Evolutionary conservation across 2,329 filamentous ascomycete genomes (phyloP).

Genomic region (Colletotrichum horii): DNA sequence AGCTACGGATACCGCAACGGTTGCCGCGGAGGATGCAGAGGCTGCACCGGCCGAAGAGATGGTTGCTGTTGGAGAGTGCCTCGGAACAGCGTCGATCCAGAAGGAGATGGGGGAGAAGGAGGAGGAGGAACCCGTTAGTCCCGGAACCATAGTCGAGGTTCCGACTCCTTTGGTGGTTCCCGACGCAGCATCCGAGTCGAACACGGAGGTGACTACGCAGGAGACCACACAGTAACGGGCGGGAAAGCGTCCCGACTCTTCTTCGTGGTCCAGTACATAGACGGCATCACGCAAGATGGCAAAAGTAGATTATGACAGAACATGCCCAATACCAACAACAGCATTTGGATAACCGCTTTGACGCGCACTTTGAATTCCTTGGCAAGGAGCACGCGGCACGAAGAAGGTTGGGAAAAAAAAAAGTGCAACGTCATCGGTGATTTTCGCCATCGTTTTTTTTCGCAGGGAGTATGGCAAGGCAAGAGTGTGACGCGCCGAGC

Average conservation of each 20-base stretch:
- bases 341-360: neutral
- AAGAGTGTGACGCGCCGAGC: neutral
- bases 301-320: neutral
- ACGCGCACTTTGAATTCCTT: neutral
- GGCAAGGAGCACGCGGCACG: neutral
- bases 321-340: neutral
- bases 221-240: neutral
- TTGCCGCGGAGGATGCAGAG: neutral
- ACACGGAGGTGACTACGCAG: neutral
- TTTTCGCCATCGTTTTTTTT: neutral
- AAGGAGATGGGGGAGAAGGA: neutral
- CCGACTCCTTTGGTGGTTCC: neutral
- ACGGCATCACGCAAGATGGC: neutral
- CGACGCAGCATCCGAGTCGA: neutral
- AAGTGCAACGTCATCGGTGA: neutral
- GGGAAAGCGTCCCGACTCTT: neutral
- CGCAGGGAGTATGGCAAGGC: neutral
- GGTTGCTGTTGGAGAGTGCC: constrained; percentile 13
- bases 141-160: neutral
- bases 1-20: neutral
- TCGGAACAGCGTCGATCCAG: neutral
- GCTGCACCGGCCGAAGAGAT: constrained; percentile 6
- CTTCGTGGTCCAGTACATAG: neutral
- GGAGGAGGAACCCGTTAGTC: neutral
- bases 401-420: neutral